phyloP scores from a whole-genome alignment of 2,329 filamentous ascomycete genomes.

The Scedosporium aurantiacum region DNA sequence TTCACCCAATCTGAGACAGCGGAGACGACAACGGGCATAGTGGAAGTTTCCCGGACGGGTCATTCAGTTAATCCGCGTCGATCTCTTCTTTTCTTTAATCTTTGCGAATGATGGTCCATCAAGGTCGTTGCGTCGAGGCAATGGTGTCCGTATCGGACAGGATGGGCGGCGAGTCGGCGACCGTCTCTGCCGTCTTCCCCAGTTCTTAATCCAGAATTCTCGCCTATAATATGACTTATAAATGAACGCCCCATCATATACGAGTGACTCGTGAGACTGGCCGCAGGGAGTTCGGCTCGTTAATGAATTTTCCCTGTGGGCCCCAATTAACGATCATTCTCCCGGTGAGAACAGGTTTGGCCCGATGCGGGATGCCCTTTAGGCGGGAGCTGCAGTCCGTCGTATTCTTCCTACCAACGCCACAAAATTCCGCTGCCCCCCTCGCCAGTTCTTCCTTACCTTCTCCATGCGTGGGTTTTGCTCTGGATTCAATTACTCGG shows the following conservation, averaged over 20 bases:
- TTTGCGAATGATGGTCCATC: no score
- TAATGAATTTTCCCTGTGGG: background rate
- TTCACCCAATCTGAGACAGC: no score
- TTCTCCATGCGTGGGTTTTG: background rate
- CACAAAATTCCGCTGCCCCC: no score
- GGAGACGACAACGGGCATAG: no score
- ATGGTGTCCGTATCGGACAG: background rate
- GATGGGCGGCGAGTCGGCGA: background rate
- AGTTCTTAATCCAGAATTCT: background rate
- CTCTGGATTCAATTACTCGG: background rate
- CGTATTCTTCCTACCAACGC: background rate
- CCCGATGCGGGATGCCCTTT: background rate
- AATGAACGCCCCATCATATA: background rate
- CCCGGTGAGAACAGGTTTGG: background rate
- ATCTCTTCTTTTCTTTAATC: no score
- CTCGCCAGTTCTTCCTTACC: background rate
- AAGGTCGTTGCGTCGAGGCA: background rate
- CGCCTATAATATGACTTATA: background rate
- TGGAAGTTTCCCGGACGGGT: no score
- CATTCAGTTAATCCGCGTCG: no score
- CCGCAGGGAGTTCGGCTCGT: background rate
- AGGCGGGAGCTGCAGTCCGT: background rate
- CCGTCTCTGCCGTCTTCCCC: background rate
- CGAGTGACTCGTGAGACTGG: background rate
- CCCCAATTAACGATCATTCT: background rate